Conservation (phyloP, 2,329 filamentous ascomycete genomes). For the Decorospora gaudefroyi region DNA sequence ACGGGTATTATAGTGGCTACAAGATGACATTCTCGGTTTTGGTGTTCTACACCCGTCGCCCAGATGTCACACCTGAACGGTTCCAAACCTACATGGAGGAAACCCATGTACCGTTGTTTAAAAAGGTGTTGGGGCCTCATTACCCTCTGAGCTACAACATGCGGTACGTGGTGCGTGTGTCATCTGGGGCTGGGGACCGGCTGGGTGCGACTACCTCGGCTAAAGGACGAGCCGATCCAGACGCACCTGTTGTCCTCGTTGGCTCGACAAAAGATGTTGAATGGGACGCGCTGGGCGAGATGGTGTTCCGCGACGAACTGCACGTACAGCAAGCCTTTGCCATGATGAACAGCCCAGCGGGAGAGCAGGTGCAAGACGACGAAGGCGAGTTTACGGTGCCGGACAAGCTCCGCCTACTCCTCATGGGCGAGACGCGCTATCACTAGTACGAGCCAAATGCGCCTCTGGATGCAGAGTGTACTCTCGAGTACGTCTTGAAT, state of each 20-base stretch:
- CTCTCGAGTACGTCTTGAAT: too few species aligned
- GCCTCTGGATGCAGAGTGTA: too few species aligned
- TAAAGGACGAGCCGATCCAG: slow-evolving; percentile 13
- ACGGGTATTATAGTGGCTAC: too few species aligned
- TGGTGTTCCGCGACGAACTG: slow-evolving; percentile 31
- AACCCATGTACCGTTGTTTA: slow-evolving; percentile 22
- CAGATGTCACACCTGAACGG: slow-evolving; percentile 21
- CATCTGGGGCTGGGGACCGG: slow-evolving; percentile 25
- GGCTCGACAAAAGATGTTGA: slow-evolving; percentile 22
- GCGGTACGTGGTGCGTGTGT: slow-evolving; percentile 22
- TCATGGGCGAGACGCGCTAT: slow-evolving; percentile 16
- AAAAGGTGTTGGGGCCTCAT: slow-evolving; percentile 22
- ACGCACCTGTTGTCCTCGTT: slow-evolving; percentile 27
- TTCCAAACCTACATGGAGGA: slow-evolving; percentile 26
- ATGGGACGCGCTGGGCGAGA: slow-evolving; percentile 29
- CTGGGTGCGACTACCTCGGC: slow-evolving; percentile 21
- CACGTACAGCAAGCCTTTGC: slow-evolving; percentile 30
- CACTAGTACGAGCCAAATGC: too few species aligned
- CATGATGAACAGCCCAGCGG: slow-evolving; percentile 20
- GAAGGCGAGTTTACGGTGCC: slow-evolving; percentile 26
- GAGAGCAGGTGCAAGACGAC: slow-evolving; percentile 26
- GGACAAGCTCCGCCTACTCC: slow-evolving; percentile 17
- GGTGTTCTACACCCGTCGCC: slow-evolving; percentile 26
- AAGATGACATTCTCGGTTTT: slow-evolving; percentile 20
- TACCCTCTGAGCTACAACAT: slow-evolving; percentile 12